Percentiles rank a stretch among this genome's conserved stretches.
phyloP scores from a whole-genome alignment of 495 filamentous ascomycete species.

The Neurospora sp. region DNA sequence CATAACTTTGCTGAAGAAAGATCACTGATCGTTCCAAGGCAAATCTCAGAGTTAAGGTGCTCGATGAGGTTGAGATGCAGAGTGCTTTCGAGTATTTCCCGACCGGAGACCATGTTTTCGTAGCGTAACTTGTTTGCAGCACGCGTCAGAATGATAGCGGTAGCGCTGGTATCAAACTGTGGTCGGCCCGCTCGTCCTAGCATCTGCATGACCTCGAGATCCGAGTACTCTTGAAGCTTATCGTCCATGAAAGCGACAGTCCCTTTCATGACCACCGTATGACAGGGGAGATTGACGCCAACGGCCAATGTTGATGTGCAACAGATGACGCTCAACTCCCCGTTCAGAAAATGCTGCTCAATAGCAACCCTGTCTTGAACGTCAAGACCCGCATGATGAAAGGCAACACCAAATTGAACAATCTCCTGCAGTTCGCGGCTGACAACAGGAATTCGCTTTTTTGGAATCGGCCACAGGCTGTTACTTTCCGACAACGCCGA shows the following conservation, averaged over 20 bases:
- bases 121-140: constrained; percentile 59
- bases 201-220: constrained; percentile 98
- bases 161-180: constrained; percentile 80
- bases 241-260: constrained; percentile 62
- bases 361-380: constrained; percentile 56
- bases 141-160: constrained; percentile 80
- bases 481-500: constrained; percentile 42
- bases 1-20: constrained; percentile 66
- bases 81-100: constrained; percentile 77
- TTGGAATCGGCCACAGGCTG: constrained; percentile 60
- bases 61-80: constrained; percentile 84
- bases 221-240: constrained; percentile 66
- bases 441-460: constrained; percentile 39
- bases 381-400: constrained; percentile 87
- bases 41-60: constrained; percentile 90
- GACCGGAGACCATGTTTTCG: constrained; percentile 72
- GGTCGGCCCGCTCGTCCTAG: constrained; percentile 86
- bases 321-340: constrained; percentile 79
- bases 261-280: constrained; percentile 88
- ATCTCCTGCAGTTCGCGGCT: constrained; percentile 56
- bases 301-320: constrained; percentile 93
- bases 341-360: constrained; percentile 64
- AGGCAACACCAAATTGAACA: constrained; percentile 67
- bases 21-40: constrained; percentile 66
- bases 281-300: constrained; percentile 86